phyloP scores from a whole-genome alignment of 371 early-diverging fungal species.

The Phascolomyces articulosus region DNA sequence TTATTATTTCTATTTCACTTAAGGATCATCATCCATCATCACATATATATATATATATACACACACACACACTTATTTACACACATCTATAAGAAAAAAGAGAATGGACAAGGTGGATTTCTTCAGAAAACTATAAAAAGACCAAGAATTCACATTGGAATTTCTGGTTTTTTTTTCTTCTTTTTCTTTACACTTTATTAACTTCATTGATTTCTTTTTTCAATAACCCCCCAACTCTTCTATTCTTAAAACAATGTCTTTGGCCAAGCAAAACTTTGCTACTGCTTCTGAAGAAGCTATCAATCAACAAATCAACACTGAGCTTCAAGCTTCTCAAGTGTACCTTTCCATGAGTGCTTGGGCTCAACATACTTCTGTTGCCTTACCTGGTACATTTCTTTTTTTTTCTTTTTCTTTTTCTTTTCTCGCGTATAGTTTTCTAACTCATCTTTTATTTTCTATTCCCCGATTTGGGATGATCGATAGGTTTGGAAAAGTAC shows the following conservation, averaged over 20 bases:
- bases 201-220: background rate
- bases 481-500: slow-evolving; percentile 60
- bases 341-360: slow-evolving; percentile 65
- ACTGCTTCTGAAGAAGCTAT: slow-evolving; percentile 66
- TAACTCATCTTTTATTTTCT: too few relatives aligned
- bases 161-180: background rate
- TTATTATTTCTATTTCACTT: background rate
- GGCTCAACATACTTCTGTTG: slow-evolving; percentile 55
- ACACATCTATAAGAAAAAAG: too few relatives aligned
- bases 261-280: slow-evolving; percentile 72
- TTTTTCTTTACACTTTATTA: background rate
- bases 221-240: slow-evolving; percentile 6
- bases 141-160: too few relatives aligned
- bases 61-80: too few relatives aligned
- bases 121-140: slow-evolving; percentile 5
- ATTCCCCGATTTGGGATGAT: too few relatives aligned
- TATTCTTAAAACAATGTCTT: slow-evolving; percentile 49
- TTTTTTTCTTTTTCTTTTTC: too few relatives aligned
- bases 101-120: too few relatives aligned
- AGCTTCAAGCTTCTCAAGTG: slow-evolving; percentile 62
- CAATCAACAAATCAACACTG: slow-evolving; percentile 68
- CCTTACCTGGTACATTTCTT: slow-evolving; percentile 63
- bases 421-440: background rate
- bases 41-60: too few relatives aligned
- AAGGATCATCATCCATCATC: too few relatives aligned